Evolutionary conservation across 345 rosid species (phyloP).

Genomic region (Dovyalis caffra): DNA sequence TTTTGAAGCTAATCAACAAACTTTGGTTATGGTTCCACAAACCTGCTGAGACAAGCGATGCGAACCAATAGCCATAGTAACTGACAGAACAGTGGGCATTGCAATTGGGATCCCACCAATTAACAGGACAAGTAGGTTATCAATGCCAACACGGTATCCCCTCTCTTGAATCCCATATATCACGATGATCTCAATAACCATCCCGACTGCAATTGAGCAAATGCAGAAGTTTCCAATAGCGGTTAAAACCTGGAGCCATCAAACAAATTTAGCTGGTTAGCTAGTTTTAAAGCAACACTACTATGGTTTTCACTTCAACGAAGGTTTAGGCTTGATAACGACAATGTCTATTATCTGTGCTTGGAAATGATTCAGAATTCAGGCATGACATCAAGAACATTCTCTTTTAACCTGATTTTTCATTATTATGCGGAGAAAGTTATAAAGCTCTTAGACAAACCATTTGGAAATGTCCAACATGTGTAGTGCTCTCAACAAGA

Average conservation of each 20-base stretch:
- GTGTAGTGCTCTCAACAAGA: constrained; percentile 40
- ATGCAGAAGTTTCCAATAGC: constrained; percentile 46
- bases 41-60: constrained; percentile 43
- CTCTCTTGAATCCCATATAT: constrained; percentile 39
- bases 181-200: constrained; percentile 35
- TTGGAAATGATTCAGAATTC: too few species aligned
- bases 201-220: constrained; percentile 40
- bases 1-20: neutral
- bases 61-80: constrained; percentile 47
- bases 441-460: neutral
- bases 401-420: neutral
- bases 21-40: neutral
- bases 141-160: constrained; percentile 54
- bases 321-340: neutral
- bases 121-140: constrained; percentile 52
- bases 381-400: neutral
- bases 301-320: neutral
- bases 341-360: neutral
- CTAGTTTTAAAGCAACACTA: neutral
- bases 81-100: constrained; percentile 68
- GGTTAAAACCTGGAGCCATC: constrained; percentile 34
- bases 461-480: constrained; percentile 41
- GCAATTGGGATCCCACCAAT: constrained; percentile 77
- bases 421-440: neutral
- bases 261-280: neutral